These are phyloP conservation scores for Casuarina equisetifolia DNA, from an alignment of 306 rosid genomes.

Conservation along the genomic window DNA sequence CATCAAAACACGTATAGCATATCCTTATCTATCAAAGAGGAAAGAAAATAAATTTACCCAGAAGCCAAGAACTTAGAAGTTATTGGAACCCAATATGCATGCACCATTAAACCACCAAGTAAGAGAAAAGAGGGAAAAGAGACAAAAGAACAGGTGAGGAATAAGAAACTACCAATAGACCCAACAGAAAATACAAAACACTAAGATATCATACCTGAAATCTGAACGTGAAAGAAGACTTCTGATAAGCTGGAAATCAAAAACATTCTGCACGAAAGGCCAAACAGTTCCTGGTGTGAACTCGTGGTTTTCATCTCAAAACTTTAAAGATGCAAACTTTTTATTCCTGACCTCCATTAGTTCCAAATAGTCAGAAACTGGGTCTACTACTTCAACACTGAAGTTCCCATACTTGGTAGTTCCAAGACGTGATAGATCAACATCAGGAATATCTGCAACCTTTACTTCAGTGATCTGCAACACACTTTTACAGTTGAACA, in stretches of 20 bases:
- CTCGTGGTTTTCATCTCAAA: conserved; percentile 22
- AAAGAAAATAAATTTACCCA: not conserved
- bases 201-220: conserved; percentile 57
- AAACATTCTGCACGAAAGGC: conserved; percentile 68
- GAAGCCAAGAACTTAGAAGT: not conserved
- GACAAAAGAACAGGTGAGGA: conserved; percentile 3
- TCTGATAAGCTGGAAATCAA: conserved; percentile 81
- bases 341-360: conserved; percentile 70
- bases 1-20: not conserved
- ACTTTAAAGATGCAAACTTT: conserved; percentile 14
- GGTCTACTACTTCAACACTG: conserved; percentile 85
- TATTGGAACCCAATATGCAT: not conserved
- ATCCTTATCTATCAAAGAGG: not conserved
- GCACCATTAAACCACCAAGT: not conserved
- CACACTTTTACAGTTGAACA: conserved; percentile 28
- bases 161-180: conserved; percentile 12
- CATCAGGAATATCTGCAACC: conserved; percentile 83
- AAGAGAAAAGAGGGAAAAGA: not conserved
- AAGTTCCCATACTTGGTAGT: conserved; percentile 72
- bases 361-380: conserved; percentile 92
- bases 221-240: conserved; percentile 72
- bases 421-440: conserved; percentile 75
- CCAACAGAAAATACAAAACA: conserved; percentile 17
- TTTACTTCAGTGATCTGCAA: conserved; percentile 81
- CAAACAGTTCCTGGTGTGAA: conserved; percentile 27